Percentiles rank a stretch among this genome's conserved stretches.
These are phyloP conservation scores for Diaporthe amygdali DNA, from an alignment of 2,329 filamentous ascomycete genomes.

Conservation along the genomic window DNA sequence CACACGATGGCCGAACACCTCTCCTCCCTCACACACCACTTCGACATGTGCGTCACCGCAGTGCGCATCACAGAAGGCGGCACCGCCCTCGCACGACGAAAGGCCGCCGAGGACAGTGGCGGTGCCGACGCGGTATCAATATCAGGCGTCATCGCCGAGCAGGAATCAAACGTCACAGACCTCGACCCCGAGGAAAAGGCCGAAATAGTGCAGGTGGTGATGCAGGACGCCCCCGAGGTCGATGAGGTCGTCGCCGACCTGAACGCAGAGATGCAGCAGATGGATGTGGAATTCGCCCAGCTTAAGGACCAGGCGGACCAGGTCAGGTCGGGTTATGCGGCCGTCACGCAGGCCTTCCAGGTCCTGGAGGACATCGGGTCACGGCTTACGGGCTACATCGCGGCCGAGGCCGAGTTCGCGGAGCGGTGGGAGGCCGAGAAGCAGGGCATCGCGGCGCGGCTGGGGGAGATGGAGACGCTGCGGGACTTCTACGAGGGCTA, in stretches of 20 bases:
- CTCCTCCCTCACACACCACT: constrained; percentile 82
- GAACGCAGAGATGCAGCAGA: constrained; percentile 74
- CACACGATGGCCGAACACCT: constrained; percentile 83
- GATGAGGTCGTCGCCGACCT: constrained; percentile 74
- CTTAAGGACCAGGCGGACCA: constrained; percentile 68
- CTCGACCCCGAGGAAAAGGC: constrained; percentile 78
- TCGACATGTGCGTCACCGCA: constrained; percentile 90
- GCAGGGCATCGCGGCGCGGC: constrained; percentile 68
- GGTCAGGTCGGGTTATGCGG: constrained; percentile 58
- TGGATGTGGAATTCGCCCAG: constrained; percentile 73
- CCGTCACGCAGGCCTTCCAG: constrained; percentile 67
- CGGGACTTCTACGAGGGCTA: constrained; percentile 89
- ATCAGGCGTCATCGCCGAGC: constrained; percentile 68
- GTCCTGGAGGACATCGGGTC: constrained; percentile 71
- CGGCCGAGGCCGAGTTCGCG: constrained; percentile 68
- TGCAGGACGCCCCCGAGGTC: constrained; percentile 71
- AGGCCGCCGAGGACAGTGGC: constrained; percentile 67
- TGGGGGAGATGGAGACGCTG: constrained; percentile 79
- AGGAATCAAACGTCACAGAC: constrained; percentile 54
- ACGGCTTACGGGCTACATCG: constrained; percentile 68
- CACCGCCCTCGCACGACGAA: constrained; percentile 51
- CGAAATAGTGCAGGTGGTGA: constrained; percentile 84
- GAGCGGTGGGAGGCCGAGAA: constrained; percentile 77
- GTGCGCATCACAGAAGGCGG: constrained; percentile 70
- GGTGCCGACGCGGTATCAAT: constrained; percentile 56